Evolutionary conservation across 2,329 filamentous ascomycete species (phyloP), one percentile per base, ranked within the genome.

Genomic region (Massarina eburnea): DNA sequence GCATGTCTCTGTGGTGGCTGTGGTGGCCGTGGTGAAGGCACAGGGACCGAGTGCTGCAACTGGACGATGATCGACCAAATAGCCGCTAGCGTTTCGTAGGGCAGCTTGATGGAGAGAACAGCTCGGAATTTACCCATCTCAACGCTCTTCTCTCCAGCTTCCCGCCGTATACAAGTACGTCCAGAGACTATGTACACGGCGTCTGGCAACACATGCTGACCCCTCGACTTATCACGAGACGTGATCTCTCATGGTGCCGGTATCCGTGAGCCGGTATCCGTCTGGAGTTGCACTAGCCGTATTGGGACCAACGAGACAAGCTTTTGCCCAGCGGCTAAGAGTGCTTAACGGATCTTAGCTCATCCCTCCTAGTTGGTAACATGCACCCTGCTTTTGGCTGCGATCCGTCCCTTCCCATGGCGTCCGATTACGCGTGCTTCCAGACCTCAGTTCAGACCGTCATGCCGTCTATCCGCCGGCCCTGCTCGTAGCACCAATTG

Each of bases 401-500:
- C 24, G 24, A 14, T 30, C 27, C 27, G 12, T 30, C 27, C 5
- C 4, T n/a, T n/a, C n/a, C n/a, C n/a, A n/a, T n/a, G n/a, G n/a
- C n/a, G 24, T 26, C 12, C 24, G 24, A 26, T 26, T 26, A 26
- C 24, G 24, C 12, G 12, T 7, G 24, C 12, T 26, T 26, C 12
- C 24, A 26, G 7, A 26, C n/a, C n/a, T n/a, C n/a, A n/a, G n/a
- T n/a, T n/a, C n/a, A n/a, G n/a, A n/a, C n/a, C n/a, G n/a, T n/a
- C n/a, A n/a, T n/a, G n/a, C n/a, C n/a, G n/a, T n/a, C n/a, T n/a
- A n/a, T n/a, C n/a, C n/a, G n/a, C n/a, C n/a, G n/a, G n/a, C n/a
- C n/a, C n/a, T n/a, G n/a, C n/a, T n/a, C n/a, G n/a, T 26, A 12
- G 24, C 24, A 24, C 56, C 58, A 64, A 62, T 63, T 19, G 42